Percentiles rank a stretch among this genome's conserved stretches.
These are phyloP conservation scores for Exserohilum rostratum DNA, from an alignment of 2,329 filamentous ascomycete genomes.

Conservation along the genomic window DNA sequence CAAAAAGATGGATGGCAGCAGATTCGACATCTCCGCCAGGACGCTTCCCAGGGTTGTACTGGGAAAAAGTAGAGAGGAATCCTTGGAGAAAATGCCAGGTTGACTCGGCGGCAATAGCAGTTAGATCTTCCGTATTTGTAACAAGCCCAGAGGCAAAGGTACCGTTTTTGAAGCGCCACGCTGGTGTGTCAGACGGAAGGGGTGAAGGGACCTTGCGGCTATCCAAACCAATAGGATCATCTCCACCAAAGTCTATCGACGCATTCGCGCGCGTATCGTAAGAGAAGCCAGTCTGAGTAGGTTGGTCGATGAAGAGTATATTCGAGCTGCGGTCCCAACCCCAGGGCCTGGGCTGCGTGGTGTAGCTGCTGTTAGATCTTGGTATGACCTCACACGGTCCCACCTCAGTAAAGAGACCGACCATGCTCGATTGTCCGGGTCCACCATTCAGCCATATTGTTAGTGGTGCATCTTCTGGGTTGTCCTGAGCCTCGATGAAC, in stretches of 20 bases:
- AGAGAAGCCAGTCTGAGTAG: slow-evolving; percentile 72
- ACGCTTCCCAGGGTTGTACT: slow-evolving; percentile 59
- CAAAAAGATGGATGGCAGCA: slow-evolving; percentile 68
- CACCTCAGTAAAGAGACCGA: slow-evolving; percentile 67
- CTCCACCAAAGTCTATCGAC: slow-evolving; percentile 26
- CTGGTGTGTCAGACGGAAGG: slow-evolving; percentile 38
- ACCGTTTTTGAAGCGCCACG: slow-evolving; percentile 62
- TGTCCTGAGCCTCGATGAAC: slow-evolving; percentile 65
- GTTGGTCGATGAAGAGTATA: slow-evolving; percentile 67
- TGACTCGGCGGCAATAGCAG: slow-evolving; percentile 62
- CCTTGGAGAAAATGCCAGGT: slow-evolving; percentile 71
- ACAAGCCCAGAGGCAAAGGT: slow-evolving; percentile 66
- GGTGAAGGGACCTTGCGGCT: slow-evolving; percentile 33
- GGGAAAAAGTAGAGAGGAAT: slow-evolving; percentile 64
- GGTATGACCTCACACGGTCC: slow-evolving; percentile 57
- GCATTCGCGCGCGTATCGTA: slow-evolving; percentile 67
- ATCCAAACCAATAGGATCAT: neutral
- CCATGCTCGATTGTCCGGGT: slow-evolving; percentile 68
- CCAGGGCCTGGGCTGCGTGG: slow-evolving; percentile 65
- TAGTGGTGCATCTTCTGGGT: slow-evolving; percentile 58
- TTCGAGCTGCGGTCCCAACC: slow-evolving; percentile 69
- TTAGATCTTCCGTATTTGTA: slow-evolving; percentile 61
- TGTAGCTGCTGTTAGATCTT: slow-evolving; percentile 54
- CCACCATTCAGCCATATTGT: slow-evolving; percentile 71
- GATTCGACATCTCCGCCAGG: slow-evolving; percentile 49